Evolutionary conservation across 2,329 filamentous ascomycete species (phyloP), one percentile per base, ranked within the genome.

Genomic region (Chrysosporium queenslandicum): DNA sequence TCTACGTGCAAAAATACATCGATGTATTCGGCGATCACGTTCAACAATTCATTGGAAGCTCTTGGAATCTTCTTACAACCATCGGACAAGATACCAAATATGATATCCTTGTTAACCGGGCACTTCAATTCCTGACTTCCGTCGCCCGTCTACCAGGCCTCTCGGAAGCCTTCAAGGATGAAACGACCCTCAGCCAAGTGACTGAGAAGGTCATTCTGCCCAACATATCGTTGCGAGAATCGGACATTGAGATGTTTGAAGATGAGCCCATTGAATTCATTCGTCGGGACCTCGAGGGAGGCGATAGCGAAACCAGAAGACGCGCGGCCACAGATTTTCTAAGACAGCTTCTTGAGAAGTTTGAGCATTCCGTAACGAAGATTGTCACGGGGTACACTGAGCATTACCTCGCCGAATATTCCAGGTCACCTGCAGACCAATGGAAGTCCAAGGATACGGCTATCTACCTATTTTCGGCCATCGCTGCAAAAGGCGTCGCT

Each of bases 241-340:
- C 90, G 0, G 94, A 98, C 59, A 79, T 95, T 51, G 92, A 98
- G 67, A 78, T 95, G 59, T 97, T 98, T 61, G 92, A 98, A 66
- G 94, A 98, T 65, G 94, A 98, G 72, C 92, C 92, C 0, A 98
- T 98, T 59, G 92, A 98, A 68, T 98, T 94, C 66, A 98, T 98
- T 64, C 81, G 92, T 57, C 81, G 89, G 62, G 92, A 98, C 68
- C 75, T 98, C 45, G 92, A 98, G 68, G 92, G 92, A 5, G 96
- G 92, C 1, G 92, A 98, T 68, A 94, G 86, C 51, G 92, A 97
- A 66, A 98, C 92, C 1, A 79, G 92, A 63, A 79, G 92, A 59
- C 80, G 92, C 63, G 91, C 92, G 37, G 90, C 94, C 0, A 97
- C 91, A 0, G 92, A 97, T 67, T 98, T 98, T 72, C 72, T 98